Conservation (phyloP, 2,329 filamentous ascomycete genomes). For the Ceratocystis cubensis region DNA sequence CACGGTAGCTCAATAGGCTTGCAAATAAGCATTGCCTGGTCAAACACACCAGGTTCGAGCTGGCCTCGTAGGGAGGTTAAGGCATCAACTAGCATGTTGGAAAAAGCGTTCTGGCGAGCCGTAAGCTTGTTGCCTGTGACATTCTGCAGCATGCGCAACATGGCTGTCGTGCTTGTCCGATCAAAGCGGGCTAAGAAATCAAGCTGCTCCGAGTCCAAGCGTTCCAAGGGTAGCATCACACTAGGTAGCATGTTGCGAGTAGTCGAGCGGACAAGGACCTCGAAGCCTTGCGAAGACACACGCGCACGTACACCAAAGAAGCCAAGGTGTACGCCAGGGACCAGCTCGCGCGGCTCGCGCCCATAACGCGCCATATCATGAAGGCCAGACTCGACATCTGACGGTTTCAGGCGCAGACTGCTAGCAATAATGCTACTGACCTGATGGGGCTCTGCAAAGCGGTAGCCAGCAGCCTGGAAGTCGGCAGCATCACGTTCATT, state of each 20-base stretch:
- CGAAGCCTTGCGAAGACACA: slow-evolving; percentile 44
- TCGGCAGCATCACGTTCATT: slow-evolving; percentile 33
- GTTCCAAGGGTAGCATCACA: slow-evolving; percentile 39
- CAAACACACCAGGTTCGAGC: slow-evolving; percentile 35
- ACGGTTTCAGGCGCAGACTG: slow-evolving; percentile 59
- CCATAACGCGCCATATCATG: slow-evolving; percentile 51
- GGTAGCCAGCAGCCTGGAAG: slow-evolving; percentile 59
- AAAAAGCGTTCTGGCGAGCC: slow-evolving; percentile 35
- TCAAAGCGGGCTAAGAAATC: slow-evolving; percentile 42
- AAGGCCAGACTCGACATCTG: slow-evolving; percentile 49
- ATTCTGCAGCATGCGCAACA: slow-evolving; percentile 31
- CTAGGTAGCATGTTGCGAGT: slow-evolving; percentile 50
- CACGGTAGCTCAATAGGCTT: slow-evolving; percentile 35
- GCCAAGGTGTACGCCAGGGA: slow-evolving; percentile 44
- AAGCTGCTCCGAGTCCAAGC: slow-evolving; percentile 43
- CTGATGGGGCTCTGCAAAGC: slow-evolving; percentile 60
- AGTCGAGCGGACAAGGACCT: slow-evolving; percentile 47
- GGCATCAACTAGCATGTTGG: slow-evolving; percentile 33
- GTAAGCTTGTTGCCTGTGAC: slow-evolving; percentile 28
- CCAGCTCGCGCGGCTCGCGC: slow-evolving; percentile 34
- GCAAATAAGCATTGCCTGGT: slow-evolving; percentile 35
- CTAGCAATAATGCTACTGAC: slow-evolving; percentile 56
- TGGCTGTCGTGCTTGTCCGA: slow-evolving; percentile 31
- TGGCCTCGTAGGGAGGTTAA: slow-evolving; percentile 32
- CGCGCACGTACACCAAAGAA: slow-evolving; percentile 45